A percentile compares a stretch with the other conserved stretches of the same genome.
These are phyloP conservation scores for Saccharomycopsis synnaedendra DNA, from an alignment of 805 yeast species.

Conservation along the genomic window DNA sequence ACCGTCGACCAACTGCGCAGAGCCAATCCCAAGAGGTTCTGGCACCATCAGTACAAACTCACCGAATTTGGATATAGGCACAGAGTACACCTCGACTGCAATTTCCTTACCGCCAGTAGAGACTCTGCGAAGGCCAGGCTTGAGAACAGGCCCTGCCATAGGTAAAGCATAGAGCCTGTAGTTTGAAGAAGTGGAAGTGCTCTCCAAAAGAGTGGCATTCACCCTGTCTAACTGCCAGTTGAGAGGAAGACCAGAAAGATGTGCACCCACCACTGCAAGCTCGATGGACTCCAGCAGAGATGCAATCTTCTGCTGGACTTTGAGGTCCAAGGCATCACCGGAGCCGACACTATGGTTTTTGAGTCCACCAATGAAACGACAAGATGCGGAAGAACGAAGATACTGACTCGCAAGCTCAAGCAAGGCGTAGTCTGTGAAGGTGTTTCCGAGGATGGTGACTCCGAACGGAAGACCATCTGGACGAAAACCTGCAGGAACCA, in stretches of 20 bases:
- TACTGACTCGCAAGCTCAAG: constrained; percentile 72
- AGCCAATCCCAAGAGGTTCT: constrained; percentile 90
- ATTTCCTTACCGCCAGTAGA: constrained; percentile 42
- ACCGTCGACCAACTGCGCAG: constrained; percentile 74
- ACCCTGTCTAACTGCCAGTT: constrained; percentile 91
- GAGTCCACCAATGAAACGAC: constrained; percentile 8
- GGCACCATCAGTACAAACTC: constrained; percentile 82
- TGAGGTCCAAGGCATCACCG: constrained; percentile 34
- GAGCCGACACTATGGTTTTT: constrained; percentile 21
- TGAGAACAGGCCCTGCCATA: constrained; percentile 53
- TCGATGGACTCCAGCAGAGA: constrained; percentile 35
- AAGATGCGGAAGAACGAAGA: constrained; percentile 30
- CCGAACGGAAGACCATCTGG: constrained; percentile 86
- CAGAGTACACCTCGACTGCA: constrained; percentile 70
- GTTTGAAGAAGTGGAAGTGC: constrained; percentile 57
- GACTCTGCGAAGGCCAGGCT: constrained; percentile 83
- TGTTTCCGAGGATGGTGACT: constrained; percentile 70
- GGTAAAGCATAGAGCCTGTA: constrained; percentile 81
- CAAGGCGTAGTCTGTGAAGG: constrained; percentile 82
- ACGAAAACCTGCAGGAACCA: constrained; percentile 79
- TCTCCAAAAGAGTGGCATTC: constrained; percentile 56
- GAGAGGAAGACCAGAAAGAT: constrained; percentile 74
- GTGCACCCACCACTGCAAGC: constrained; percentile 96
- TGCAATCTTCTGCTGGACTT: constrained; percentile 28
- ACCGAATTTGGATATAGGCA: constrained; percentile 73